Conservation (phyloP, 441 rosid species). For the Syzygium syzygioides region DNA sequence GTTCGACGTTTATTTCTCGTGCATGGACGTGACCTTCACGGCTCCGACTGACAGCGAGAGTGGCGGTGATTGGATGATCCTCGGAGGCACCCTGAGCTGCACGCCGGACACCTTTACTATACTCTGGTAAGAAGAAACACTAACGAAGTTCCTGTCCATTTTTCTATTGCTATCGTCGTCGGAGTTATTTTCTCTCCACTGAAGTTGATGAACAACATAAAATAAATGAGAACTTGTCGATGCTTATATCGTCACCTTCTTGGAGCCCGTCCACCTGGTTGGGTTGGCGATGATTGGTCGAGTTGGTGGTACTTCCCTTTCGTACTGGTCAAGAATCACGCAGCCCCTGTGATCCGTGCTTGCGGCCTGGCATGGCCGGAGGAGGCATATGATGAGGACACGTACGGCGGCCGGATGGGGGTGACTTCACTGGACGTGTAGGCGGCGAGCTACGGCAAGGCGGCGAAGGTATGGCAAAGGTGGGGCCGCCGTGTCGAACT, state of each 20-base stretch:
- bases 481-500: too few relatives aligned
- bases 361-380: too few relatives aligned
- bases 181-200: neutral
- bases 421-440: neutral
- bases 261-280: too few relatives aligned
- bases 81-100: neutral
- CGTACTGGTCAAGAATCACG: too few relatives aligned
- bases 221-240: neutral
- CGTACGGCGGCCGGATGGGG: neutral
- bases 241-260: neutral
- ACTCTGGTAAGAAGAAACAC: neutral
- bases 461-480: too few relatives aligned
- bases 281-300: too few relatives aligned
- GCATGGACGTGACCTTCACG: neutral
- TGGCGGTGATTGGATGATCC: neutral
- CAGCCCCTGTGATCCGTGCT: too few relatives aligned
- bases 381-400: too few relatives aligned
- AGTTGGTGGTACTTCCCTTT: too few relatives aligned
- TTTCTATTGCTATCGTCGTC: neutral
- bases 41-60: neutral
- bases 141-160: neutral
- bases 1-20: neutral
- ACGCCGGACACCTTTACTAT: neutral
- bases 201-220: neutral
- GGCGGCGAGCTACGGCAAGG: neutral